Base-by-base conservation (phyloP, 805 yeast species). In the Ogataea paradorogensis region DNA sequence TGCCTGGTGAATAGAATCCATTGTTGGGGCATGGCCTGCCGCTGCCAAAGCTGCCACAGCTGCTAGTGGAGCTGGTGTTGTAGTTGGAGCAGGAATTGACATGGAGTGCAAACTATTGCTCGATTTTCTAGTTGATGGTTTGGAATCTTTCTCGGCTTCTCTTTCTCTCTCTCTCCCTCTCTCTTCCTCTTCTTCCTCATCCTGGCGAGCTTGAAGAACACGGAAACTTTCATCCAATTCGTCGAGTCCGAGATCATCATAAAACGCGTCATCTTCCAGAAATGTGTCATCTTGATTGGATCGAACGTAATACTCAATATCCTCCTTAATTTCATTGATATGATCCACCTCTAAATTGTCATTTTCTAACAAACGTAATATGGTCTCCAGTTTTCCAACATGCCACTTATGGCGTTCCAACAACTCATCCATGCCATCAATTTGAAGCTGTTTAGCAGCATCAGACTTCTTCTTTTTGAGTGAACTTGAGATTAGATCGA, bases 251-350 rank as follows among this genome's bases (percentile, higher is more conserved):
- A 93, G 73, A 44, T 81, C 87, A 51, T 93, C 97, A 63, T 91
- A 93, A 45, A 91, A 77, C 10, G 87, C 89, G 52, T 90, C 96
- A 62, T 91, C 95, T 56, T 89, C 25, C 10, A 23, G 97, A 24
- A 89, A 91, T 55, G 90, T 96, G 4, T 81, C 90, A 40, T 89
- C 96, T 62, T 84, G 93, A 58, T 91, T 91, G 47, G 88, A 84
- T 52, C 93, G 98, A 22, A 93, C 93, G 61, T 87, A 90, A 66
- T 93, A 91, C 51, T 78, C 85, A 59, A 91, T 84, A 61, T 91
- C 98, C 38, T 91, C 98, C 58, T 82, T 81, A 42, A 88, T 77
- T 15, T 73, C 82, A 52, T 82, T 82, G 8, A 91, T 78, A 36
- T 77, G 75, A 14, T 84, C 95, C 2, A 89, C 83, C 26, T 82